Conservation (phyloP, 1,284 basidiomycete genomes). For the Hymenochaete sp. region DNA sequence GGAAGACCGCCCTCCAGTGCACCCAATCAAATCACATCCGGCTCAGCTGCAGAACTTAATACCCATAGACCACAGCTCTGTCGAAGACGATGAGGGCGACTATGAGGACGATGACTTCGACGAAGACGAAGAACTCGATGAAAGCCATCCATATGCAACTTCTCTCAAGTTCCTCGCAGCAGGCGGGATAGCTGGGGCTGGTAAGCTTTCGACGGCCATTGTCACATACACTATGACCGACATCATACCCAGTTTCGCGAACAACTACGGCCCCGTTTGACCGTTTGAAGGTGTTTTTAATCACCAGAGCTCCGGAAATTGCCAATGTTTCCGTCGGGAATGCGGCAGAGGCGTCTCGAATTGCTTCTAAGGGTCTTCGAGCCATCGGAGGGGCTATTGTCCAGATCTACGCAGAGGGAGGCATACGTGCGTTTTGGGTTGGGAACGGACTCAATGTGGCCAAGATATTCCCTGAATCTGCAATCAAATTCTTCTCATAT, state of each 20-base stretch:
- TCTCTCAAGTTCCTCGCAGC: constrained; percentile 88
- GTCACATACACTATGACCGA: constrained; percentile 5
- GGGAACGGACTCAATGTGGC: constrained; percentile 75
- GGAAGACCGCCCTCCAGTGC: constrained; percentile 50
- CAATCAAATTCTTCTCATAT: constrained; percentile 97
- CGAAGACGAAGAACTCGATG: constrained; percentile 47
- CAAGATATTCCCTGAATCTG: constrained; percentile 96
- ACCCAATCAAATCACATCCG: constrained; percentile 22
- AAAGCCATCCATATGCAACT: constrained; percentile 56
- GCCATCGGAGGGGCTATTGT: constrained; percentile 67
- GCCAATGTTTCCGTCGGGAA: constrained; percentile 38
- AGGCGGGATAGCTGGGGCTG: constrained; percentile 89
- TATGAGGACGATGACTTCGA: constrained; percentile 34
- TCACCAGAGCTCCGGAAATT: constrained; percentile 72
- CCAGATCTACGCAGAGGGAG: constrained; percentile 81
- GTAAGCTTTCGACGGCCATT: constrained; percentile 35
- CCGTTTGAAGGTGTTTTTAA: constrained; percentile 93
- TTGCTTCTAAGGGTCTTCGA: constrained; percentile 49
- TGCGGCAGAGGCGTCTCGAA: constrained; percentile 29
- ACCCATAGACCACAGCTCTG: constrained; percentile 25
- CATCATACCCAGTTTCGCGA: constrained; percentile 63
- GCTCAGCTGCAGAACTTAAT: too few relatives aligned
- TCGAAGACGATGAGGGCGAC: constrained; percentile 31
- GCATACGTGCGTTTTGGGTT: constrained; percentile 89
- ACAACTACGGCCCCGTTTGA: constrained; percentile 98